phyloP scores from a whole-genome alignment of 768 basidiomycete genomes.

The Serendipita sp. region DNA sequence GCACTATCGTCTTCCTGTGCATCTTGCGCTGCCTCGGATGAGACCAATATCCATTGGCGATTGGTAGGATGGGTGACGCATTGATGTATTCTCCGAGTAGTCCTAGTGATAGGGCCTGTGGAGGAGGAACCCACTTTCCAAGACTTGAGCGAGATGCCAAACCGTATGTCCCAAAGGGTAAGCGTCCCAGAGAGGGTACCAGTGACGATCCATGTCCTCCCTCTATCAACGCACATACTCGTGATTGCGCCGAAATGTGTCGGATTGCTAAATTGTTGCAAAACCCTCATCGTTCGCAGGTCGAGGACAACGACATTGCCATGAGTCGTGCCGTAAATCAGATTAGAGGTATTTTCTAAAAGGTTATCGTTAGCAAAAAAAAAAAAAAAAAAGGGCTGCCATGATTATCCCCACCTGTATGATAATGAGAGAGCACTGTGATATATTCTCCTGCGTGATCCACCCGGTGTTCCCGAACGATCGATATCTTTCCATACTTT shows the following conservation, averaged over 20 bases:
- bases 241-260: slow-evolving; percentile 77
- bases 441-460: slow-evolving; percentile 64
- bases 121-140: slow-evolving; percentile 50
- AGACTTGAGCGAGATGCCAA: slow-evolving; percentile 72
- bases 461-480: slow-evolving; percentile 65
- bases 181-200: slow-evolving; percentile 76
- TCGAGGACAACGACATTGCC: slow-evolving; percentile 63
- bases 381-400: background rate
- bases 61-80: slow-evolving; percentile 71
- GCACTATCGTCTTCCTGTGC: slow-evolving; percentile 16
- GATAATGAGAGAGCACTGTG: slow-evolving; percentile 68
- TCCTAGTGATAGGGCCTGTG: slow-evolving; percentile 6
- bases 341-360: slow-evolving; percentile 56
- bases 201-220: slow-evolving; percentile 73
- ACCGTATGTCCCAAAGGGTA: slow-evolving; percentile 89
- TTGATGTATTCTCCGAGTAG: slow-evolving; percentile 39
- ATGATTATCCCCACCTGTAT: slow-evolving; percentile 35
- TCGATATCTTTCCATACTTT: slow-evolving; percentile 66
- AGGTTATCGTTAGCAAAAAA: background rate
- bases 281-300: slow-evolving; percentile 63
- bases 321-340: slow-evolving; percentile 75
- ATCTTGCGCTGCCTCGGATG: slow-evolving; percentile 35
- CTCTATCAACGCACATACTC: slow-evolving; percentile 66
- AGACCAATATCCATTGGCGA: slow-evolving; percentile 82
- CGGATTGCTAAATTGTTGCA: slow-evolving; percentile 70